Base-by-base conservation (phyloP, 2,329 filamentous ascomycete species). In the Simplicillium sp. region DNA sequence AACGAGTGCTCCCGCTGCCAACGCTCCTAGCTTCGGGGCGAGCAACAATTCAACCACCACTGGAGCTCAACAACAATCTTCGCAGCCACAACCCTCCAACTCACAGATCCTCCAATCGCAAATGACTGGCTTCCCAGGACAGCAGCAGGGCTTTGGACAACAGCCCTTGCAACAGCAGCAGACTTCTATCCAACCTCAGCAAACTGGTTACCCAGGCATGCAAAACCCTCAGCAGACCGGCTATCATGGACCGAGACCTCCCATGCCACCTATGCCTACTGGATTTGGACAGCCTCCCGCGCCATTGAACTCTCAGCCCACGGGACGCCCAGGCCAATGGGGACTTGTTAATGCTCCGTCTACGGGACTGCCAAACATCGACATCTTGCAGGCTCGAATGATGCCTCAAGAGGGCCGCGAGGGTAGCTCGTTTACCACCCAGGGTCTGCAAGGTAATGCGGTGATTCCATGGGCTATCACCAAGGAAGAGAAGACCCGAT, bases 381-480 rank as follows among this genome's bases (percentile, higher is more conserved):
- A 96, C 57, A 85, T 87, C 16, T 67, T 98, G 38, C 87, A 94
- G 54, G 83, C 87, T 43, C 85, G 88, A 46, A 92, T 98, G 80
- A 97, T 98, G 90, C 92, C 92, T 16, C 90, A 98, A 57, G 80
- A 86, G 51, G 92, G 92, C 35, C 84, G 92, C 29, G 92, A 97
- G 61, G 75, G 80, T 46, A 84, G 84, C 18, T 74, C 70, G 14
- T 97, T 85, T 53, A 94, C 87, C 7, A 90, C 89, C 2, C 79
- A 83, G 44, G 90, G 90, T 5, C 73, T 98, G 9, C 82, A 87
- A 47, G 92, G 92, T 39, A 97, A 94, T 64, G 92, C 92, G 1
- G 90, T 87, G 7, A 90, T 98, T 54, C 92, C 92, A 0, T 98
- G 92, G 92, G 89, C 92, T 13, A 92, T 98, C 45, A 98, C 92